These are phyloP conservation scores for Beauveria pseudobassiana DNA, from an alignment of 2,329 filamentous ascomycete species.

Conservation along the genomic window DNA sequence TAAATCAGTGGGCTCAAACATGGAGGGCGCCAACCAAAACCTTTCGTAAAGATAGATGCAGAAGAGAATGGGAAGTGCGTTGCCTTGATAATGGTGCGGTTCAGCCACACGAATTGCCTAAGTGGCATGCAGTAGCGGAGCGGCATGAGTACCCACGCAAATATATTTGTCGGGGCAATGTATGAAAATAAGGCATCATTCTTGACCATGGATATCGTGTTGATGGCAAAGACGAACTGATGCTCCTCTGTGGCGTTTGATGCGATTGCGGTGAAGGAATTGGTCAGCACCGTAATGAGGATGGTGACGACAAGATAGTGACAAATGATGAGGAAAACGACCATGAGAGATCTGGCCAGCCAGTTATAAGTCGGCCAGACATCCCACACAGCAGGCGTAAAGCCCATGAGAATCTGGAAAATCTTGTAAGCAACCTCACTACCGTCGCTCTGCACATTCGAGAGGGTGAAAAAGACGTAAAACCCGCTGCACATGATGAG, in stretches of 20 bases:
- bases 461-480: constrained; percentile 87
- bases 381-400: constrained; percentile 91
- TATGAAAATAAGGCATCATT: constrained; percentile 96
- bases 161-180: constrained; percentile 81
- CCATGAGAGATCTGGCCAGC: constrained; percentile 68
- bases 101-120: constrained; percentile 73
- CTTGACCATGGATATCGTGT: constrained; percentile 96
- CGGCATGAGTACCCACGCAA: constrained; percentile 84
- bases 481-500: constrained; percentile 88
- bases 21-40: constrained; percentile 63
- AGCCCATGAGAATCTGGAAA: constrained; percentile 93
- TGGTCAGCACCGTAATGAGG: constrained; percentile 89
- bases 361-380: constrained; percentile 74
- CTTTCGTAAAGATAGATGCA: constrained; percentile 84
- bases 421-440: constrained; percentile 77
- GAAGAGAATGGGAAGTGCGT: constrained; percentile 83
- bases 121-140: constrained; percentile 74
- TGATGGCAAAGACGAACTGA: constrained; percentile 88
- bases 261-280: constrained; percentile 92
- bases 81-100: constrained; percentile 83
- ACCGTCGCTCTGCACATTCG: constrained; percentile 62
- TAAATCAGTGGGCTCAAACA: constrained; percentile 78
- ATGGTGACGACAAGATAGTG: constrained; percentile 95
- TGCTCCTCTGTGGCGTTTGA: constrained; percentile 92
- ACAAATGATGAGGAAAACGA: constrained; percentile 83